These are phyloP conservation scores for Lanmaoa pseudosensibilis DNA, from an alignment of 768 basidiomycete species.

Conservation along the genomic window DNA sequence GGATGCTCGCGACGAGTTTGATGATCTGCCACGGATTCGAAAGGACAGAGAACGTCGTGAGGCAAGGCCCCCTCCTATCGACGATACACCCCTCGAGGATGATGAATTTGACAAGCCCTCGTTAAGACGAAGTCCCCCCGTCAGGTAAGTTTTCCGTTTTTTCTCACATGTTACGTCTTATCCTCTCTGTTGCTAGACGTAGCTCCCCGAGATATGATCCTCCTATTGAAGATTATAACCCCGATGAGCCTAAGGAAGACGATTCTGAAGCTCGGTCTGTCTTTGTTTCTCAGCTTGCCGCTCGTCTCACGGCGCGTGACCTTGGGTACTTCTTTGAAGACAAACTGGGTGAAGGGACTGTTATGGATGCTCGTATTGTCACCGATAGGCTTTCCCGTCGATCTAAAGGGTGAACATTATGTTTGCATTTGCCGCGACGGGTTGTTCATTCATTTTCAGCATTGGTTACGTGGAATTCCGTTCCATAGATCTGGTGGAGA, in stretches of 20 bases:
- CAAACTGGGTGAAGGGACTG: conserved; percentile 88
- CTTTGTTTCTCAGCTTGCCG: conserved; percentile 97
- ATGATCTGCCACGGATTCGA: conserved; percentile 50
- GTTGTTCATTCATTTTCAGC: conserved; percentile 42
- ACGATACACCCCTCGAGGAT: conserved; percentile 41
- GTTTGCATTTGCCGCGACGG: neutral
- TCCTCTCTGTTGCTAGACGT: conserved; percentile 44
- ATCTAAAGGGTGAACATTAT: conserved; percentile 84
- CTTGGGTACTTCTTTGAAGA: conserved; percentile 99
- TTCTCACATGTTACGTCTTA: conserved; percentile 9
- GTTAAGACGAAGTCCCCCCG: conserved; percentile 38
- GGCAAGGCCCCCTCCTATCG: conserved; percentile 39
- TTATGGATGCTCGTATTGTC: conserved; percentile 95
- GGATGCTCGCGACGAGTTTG: conserved; percentile 60
- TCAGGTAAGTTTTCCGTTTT: conserved; percentile 40
- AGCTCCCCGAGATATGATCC: conserved; percentile 71
- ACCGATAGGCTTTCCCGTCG: conserved; percentile 92
- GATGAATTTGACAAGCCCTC: conserved; percentile 37
- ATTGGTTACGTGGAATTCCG: conserved; percentile 99
- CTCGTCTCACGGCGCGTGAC: conserved; percentile 94
- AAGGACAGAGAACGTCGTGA: conserved; percentile 45
- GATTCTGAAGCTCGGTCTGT: conserved; percentile 98
- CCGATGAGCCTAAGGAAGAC: conserved; percentile 90
- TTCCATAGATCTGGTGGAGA: conserved; percentile 85
- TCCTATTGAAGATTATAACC: conserved; percentile 68